Conservation (phyloP, 768 basidiomycete genomes). For the Tylopilus rubrobrunneus region DNA sequence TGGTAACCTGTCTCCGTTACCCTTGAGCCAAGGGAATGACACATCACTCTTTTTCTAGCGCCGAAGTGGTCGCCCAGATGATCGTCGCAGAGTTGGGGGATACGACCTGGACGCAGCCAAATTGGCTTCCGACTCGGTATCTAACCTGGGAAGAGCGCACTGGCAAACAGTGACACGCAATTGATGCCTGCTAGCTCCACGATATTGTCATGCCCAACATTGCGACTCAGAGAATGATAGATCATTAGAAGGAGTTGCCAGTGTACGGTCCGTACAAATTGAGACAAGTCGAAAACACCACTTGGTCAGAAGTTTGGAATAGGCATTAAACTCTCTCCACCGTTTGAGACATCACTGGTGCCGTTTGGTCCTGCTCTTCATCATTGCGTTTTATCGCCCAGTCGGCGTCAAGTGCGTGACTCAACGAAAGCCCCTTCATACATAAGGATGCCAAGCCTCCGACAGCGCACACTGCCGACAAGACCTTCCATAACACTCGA, state of each 20-base stretch:
- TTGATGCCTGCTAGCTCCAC: not conserved
- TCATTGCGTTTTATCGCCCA: conserved; percentile 3
- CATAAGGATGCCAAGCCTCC: conserved; percentile 14
- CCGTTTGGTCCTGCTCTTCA: not conserved
- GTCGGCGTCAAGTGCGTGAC: conserved; percentile 2
- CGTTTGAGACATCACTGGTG: not conserved
- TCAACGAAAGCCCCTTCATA: conserved; percentile 15
- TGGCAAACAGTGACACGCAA: not conserved
- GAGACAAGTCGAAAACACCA: too few species aligned
- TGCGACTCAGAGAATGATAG: not conserved
- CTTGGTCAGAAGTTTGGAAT: not conserved
- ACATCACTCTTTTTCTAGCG: conserved; percentile 35
- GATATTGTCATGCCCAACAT: not conserved
- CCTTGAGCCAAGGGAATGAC: not conserved
- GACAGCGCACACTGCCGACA: conserved; percentile 34
- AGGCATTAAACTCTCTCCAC: not conserved
- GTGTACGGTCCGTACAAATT: not conserved
- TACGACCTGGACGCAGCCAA: conserved; percentile 46
- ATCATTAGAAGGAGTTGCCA: not conserved
- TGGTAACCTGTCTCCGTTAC: conserved; percentile 36
- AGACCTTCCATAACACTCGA: conserved; percentile 38
- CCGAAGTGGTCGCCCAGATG: conserved; percentile 60
- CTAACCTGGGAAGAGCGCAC: conserved; percentile 34
- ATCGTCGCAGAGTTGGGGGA: conserved; percentile 45
- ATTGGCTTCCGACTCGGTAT: conserved; percentile 61